Evolutionary conservation across 352 stramenopile species (phyloP), one percentile per base, ranked within the genome.

Genomic region (Paralagenidium karlingii): DNA sequence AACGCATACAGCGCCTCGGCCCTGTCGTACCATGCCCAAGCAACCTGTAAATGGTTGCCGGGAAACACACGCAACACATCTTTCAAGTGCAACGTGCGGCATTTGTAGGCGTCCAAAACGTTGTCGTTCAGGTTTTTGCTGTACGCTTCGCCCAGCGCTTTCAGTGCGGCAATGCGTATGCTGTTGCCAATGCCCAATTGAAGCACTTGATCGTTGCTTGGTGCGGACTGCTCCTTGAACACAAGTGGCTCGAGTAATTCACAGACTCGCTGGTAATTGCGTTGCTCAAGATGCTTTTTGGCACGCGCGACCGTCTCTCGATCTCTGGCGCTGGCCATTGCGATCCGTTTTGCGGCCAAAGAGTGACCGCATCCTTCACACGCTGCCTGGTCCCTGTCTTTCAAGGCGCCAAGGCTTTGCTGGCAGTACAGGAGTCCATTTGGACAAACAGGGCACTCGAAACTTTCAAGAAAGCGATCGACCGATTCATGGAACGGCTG

Each of bases 91-190:
- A 55, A 34, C 18, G 49, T 33, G 24, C 54, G 60, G 29, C 60
- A 29, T 10, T 49, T 28, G 27, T 68, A 70, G 3, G 46, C 52
- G 21, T 40, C 24, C 21, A 55, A 38, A 29, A 68, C 22, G 42
- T 65, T 47, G n/a, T 58, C 56, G 12, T 63, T 12, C 44, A n/a
- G n/a, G n/a, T n/a, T n/a, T n/a, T 76, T 76, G 34, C 57, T 45
- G 8, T 59, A 43, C 1, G 57, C 63, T n/a, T 76, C 54, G 1
- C 57, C 50, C 9, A 70, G 50, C 16, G 58, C 24, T 1, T 58
- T 48, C 6, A 44, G 26, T 24, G 54, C 34, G n/a, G 51, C 46
- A 31, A 67, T 69, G 5, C 49, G 43, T 6, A 73, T 38, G 3
- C 37, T 28, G 28, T 76, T 57, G 30, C 57, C 59, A 7, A 24